Conservation (phyloP, 129 eudicot species). For the Flaveria sonorensis region DNA sequence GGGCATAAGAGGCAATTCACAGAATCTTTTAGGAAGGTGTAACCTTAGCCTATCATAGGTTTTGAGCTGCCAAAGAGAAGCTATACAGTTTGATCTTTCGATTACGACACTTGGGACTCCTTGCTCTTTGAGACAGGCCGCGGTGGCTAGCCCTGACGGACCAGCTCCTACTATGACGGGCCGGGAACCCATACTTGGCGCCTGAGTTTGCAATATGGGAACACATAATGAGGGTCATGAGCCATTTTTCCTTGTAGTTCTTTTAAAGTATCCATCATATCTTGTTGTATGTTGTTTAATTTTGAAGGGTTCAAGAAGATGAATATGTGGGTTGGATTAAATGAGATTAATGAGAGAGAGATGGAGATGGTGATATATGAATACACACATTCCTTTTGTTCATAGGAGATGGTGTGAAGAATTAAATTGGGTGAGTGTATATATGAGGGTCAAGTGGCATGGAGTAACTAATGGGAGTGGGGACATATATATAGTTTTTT, state of each 20-base stretch:
- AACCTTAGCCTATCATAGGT: constrained; percentile 81
- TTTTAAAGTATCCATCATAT: constrained; percentile 41
- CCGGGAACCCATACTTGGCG: constrained; percentile 50
- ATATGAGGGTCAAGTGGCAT: constrained; percentile 46
- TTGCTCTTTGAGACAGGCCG: constrained; percentile 61
- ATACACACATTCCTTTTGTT: constrained; percentile 48
- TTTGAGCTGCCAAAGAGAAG: constrained; percentile 89
- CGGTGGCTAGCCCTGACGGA: constrained; percentile 75
- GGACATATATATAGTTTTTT: constrained; percentile 60
- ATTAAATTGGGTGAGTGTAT: constrained; percentile 40
- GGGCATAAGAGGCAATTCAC: constrained; percentile 86
- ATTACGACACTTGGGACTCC: constrained; percentile 65
- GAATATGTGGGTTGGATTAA: constrained; percentile 35
- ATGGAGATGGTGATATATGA: constrained; percentile 40
- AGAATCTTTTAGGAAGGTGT: constrained; percentile 84
- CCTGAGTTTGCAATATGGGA: constrained; percentile 1
- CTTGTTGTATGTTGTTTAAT: neutral
- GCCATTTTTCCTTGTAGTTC: constrained; percentile 66
- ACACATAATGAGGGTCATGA: constrained; percentile 47
- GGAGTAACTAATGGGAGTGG: constrained; percentile 47
- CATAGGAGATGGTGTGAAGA: constrained; percentile 39
- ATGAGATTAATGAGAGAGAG: constrained; percentile 32
- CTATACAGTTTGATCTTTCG: constrained; percentile 78
- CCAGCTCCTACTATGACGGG: constrained; percentile 89
- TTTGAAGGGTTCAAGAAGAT: constrained; percentile 20